Conservation (phyloP, 768 basidiomycete genomes). For the Agrocybe pediades region DNA sequence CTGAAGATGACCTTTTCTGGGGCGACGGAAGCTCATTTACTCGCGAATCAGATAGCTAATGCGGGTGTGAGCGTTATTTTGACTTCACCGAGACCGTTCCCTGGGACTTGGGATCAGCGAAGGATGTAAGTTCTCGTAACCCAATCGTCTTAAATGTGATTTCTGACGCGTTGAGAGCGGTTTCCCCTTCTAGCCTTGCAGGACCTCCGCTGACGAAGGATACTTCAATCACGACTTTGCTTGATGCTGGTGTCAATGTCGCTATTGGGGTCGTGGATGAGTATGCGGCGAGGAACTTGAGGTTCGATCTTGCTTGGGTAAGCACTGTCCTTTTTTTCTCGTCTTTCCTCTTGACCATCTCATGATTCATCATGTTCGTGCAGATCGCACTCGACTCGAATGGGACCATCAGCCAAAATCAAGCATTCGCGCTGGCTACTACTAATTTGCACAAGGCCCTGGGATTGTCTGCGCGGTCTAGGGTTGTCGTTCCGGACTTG, state of each 20-base stretch:
- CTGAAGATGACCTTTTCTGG: slow-evolving; percentile 56
- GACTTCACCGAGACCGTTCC: slow-evolving; percentile 61
- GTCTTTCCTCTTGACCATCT: background rate
- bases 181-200: background rate
- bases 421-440: slow-evolving; percentile 43
- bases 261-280: background rate
- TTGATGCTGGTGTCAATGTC: background rate
- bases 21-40: slow-evolving; percentile 60
- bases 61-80: slow-evolving; percentile 76
- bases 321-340: background rate
- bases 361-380: background rate
- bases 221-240: background rate
- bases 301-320: background rate
- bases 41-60: slow-evolving; percentile 62
- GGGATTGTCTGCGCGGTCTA: slow-evolving; percentile 26
- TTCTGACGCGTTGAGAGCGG: too few relatives aligned
- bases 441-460: slow-evolving; percentile 44
- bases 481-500: slow-evolving; percentile 29
- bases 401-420: slow-evolving; percentile 38
- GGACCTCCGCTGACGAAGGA: background rate
- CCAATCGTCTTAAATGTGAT: too few relatives aligned
- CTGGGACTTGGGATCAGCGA: slow-evolving; percentile 62
- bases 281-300: background rate
- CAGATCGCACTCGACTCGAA: slow-evolving; percentile 31
- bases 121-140: slow-evolving; percentile 49